Evolutionary conservation across 306 rosid genomes (phyloP), one percentile per base, ranked within the genome.

Genomic region (Urtica urens): DNA sequence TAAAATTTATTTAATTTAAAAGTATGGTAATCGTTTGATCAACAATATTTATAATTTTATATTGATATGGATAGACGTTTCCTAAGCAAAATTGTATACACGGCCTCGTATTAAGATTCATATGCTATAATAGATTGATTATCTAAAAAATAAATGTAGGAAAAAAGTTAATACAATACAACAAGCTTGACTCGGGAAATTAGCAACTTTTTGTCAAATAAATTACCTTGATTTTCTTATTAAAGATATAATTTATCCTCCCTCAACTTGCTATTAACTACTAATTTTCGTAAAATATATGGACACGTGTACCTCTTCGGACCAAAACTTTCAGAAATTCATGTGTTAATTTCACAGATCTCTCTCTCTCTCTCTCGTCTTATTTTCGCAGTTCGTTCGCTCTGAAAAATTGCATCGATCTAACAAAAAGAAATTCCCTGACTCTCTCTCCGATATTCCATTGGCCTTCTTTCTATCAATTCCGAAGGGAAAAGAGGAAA

Each of bases 331-430:
- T 47, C 38, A 49, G 14, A 44, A 41, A 34, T 60, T 60, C 66
- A 24, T 55, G 44, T 71, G 62, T 27, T 43, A 33, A 15, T 49
- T 41, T 30, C n/a, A 39, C 61, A 66, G 29, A 46, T 20, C 25
- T 28, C 9, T 52, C 49, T 69, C 7, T 29, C 47, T 27, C 53
- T 22, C 3, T 18, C 26, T 56, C 51, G 41, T 62, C 49, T 46
- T 42, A 37, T 40, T 30, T 54, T 62, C 54, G 20, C 13, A 19
- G 17, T 50, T 31, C 29, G 7, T 33, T 20, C 38, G 20, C 53
- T 64, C 71, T 57, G 60, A 55, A 71, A 46, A n/a, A n/a, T 63
- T 70, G 76, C 57, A 63, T 66, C 77, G 67, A 78, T 78, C 75
- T 57, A 64, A 51, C 54, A 40, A 46, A 33, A 65, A 50, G 35